Conservation (phyloP, 2,329 filamentous ascomycete genomes). For the Phyllosticta citribraziliensis region DNA sequence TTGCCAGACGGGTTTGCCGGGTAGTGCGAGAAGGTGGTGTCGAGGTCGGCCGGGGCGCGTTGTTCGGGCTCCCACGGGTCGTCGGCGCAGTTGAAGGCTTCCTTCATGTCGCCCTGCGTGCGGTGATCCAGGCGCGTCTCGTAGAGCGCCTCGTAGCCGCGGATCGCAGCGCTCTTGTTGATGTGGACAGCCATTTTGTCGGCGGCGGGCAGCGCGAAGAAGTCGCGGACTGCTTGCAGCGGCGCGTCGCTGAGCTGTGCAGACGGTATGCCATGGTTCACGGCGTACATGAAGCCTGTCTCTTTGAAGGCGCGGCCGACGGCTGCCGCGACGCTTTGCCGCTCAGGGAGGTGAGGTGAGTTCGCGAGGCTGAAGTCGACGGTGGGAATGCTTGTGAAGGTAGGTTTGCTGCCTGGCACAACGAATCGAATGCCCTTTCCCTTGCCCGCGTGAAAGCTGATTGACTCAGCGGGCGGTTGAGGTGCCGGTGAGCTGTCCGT, state of each 20-base stretch:
- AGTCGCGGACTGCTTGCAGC: conserved; percentile 25
- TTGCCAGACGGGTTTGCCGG: conserved; percentile 26
- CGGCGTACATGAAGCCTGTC: conserved; percentile 36
- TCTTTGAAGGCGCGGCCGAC: conserved; percentile 27
- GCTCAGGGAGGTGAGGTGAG: neutral
- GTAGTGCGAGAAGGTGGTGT: neutral
- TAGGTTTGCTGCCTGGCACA: neutral
- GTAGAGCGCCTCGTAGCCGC: conserved; percentile 27
- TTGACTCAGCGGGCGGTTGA: neutral
- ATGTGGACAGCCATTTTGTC: conserved; percentile 28
- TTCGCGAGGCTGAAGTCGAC: neutral
- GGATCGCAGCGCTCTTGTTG: conserved; percentile 25
- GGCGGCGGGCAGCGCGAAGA: conserved; percentile 16
- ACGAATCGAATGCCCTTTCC: too few relatives aligned
- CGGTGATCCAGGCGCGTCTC: conserved; percentile 27
- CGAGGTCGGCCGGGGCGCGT: conserved; percentile 14
- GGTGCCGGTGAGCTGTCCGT: neutral
- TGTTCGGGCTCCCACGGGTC: conserved; percentile 25
- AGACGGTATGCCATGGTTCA: conserved; percentile 29
- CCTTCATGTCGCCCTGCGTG: conserved; percentile 26
- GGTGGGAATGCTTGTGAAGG: neutral
- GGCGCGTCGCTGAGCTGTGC: conserved; percentile 20
- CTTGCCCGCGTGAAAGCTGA: neutral
- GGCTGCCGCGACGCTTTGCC: conserved; percentile 15
- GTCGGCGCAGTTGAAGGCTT: conserved; percentile 27